These are phyloP conservation scores for Kernera saxatilis DNA, from an alignment of 345 rosid species.

Conservation along the genomic window DNA sequence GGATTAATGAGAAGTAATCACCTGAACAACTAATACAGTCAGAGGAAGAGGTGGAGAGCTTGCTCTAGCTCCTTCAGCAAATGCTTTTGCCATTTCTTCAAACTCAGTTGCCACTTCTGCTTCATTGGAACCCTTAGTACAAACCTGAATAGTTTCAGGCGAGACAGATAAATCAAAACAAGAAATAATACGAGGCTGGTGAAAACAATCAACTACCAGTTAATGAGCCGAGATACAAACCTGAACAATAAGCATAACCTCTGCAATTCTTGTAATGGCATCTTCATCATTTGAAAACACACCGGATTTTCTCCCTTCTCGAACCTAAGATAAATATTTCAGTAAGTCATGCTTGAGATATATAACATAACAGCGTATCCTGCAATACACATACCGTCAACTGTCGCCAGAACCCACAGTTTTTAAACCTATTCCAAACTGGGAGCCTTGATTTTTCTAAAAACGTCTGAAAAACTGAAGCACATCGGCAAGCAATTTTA, in stretches of 20 bases:
- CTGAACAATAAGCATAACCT: constrained; percentile 96
- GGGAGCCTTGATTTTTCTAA: constrained; percentile 68
- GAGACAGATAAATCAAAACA: background rate
- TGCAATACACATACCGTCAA: constrained; percentile 55
- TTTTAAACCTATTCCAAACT: constrained; percentile 87
- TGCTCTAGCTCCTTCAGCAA: constrained; percentile 57
- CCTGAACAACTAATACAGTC: constrained; percentile 89
- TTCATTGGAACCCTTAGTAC: constrained; percentile 45
- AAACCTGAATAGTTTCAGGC: constrained; percentile 42
- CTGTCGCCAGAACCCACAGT: constrained; percentile 93
- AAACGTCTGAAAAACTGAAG: constrained; percentile 74
- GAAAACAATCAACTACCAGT: background rate
- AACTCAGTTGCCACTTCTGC: constrained; percentile 51
- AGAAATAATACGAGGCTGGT: background rate
- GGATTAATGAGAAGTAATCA: constrained; percentile 12
- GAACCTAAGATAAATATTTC: constrained; percentile 47
- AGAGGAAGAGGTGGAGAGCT: constrained; percentile 68
- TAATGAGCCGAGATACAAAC: constrained; percentile 37
- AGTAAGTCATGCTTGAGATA: background rate
- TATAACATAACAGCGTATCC: background rate
- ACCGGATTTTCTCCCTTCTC: constrained; percentile 75
- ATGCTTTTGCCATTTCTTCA: constrained; percentile 59
- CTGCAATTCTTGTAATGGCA: constrained; percentile 45
- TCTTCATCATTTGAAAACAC: constrained; percentile 42
- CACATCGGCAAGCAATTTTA: constrained; percentile 58